Evolutionary conservation across 768 basidiomycete genomes (phyloP), one percentile per base, ranked within the genome.

Genomic region (Suillus spraguei): DNA sequence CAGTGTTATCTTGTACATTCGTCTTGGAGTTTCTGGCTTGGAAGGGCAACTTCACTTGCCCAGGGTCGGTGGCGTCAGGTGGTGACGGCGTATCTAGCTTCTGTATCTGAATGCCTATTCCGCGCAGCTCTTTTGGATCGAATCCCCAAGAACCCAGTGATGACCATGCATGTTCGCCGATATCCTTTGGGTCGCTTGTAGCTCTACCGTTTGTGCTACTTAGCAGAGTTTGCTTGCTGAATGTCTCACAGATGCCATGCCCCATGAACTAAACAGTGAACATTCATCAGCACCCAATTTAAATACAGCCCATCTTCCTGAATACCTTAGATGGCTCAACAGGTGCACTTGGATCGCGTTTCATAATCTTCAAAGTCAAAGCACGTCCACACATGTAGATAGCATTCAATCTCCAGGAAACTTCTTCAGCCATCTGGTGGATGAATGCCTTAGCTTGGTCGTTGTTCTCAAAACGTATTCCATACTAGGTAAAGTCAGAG

Each of bases 41-140:
- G n/a, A n/a, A n/a, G n/a, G n/a, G n/a, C n/a, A n/a, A n/a, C n/a
- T n/a, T n/a, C n/a, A n/a, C n/a, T n/a, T n/a, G n/a, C n/a, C n/a
- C n/a, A n/a, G n/a, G n/a, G n/a, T n/a, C n/a, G n/a, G n/a, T n/a
- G n/a, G n/a, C n/a, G n/a, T n/a, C n/a, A n/a, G n/a, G n/a, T n/a
- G n/a, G n/a, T n/a, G n/a, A n/a, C n/a, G n/a, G n/a, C n/a, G n/a
- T n/a, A n/a, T n/a, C n/a, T n/a, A n/a, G n/a, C n/a, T n/a, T n/a
- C n/a, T n/a, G n/a, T n/a, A n/a, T n/a, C n/a, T n/a, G n/a, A 9
- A 99, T 89, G 0, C 93, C 95, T 62, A 99, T 85, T 1, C 97
- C 97, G 24, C 97, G 84, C n/a, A 99, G 78, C 66, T 98, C 97
- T 63, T 80, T 85, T 0, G 95, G 87, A 65, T 94, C 91, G 59